Percentiles rank a stretch among this genome's conserved stretches.
phyloP scores from a whole-genome alignment of 345 rosid species.

The Erucastrum elatum region DNA sequence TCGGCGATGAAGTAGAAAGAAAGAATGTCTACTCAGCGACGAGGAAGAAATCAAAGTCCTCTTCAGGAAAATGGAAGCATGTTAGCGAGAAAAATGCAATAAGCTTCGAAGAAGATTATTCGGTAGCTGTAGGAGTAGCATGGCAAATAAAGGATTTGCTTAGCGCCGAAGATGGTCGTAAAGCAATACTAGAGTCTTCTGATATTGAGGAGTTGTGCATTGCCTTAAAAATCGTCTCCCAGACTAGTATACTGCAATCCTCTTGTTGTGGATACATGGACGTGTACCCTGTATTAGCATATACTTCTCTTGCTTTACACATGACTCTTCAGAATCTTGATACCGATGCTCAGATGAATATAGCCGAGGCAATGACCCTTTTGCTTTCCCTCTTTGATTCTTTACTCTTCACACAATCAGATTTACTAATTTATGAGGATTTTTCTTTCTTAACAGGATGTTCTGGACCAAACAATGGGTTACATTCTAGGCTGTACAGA shows the following conservation, averaged over 20 bases:
- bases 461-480: constrained; percentile 57
- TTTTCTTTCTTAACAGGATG: constrained; percentile 38
- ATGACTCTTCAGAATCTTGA: constrained; percentile 47
- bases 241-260: constrained; percentile 69
- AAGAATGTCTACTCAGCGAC: constrained; percentile 42
- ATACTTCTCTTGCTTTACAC: constrained; percentile 67
- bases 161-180: constrained; percentile 48
- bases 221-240: constrained; percentile 73
- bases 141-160: constrained; percentile 91
- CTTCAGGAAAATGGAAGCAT: constrained; percentile 61
- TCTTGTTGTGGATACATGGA: constrained; percentile 54
- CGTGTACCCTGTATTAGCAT: constrained; percentile 67
- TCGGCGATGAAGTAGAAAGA: constrained; percentile 61
- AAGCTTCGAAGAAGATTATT: constrained; percentile 68
- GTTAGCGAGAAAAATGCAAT: constrained; percentile 48
- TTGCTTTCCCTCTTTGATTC: constrained; percentile 24
- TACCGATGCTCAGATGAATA: neutral
- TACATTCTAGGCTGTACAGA: constrained; percentile 66
- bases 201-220: constrained; percentile 50
- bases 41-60: constrained; percentile 59
- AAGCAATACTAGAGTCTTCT: constrained; percentile 64
- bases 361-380: constrained; percentile 51
- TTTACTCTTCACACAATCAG: neutral
- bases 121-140: constrained; percentile 69
- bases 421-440: constrained; percentile 10